Evolutionary conservation across 2,329 filamentous ascomycete genomes (phyloP).

Genomic region (Colletotrichum lentis): DNA sequence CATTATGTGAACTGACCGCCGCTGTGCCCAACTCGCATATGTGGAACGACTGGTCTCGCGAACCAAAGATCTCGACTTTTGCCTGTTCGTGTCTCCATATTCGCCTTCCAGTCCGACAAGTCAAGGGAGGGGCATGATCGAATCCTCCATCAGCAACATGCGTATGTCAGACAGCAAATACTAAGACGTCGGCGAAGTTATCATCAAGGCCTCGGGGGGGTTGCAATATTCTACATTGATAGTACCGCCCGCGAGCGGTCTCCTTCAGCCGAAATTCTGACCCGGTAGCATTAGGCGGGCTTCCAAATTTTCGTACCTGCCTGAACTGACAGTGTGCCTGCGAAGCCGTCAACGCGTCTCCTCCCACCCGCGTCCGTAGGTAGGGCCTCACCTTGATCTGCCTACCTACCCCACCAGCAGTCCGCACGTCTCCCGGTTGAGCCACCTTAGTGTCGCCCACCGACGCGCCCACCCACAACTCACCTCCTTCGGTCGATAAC

Average conservation of each 20-base stretch:
- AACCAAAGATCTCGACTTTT: no score
- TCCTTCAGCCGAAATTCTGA: background rate
- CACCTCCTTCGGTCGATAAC: background rate
- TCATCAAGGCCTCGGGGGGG: background rate
- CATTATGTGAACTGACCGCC: no score
- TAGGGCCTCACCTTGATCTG: background rate
- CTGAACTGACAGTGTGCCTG: background rate
- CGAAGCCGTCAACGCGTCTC: background rate
- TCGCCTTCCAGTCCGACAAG: no score
- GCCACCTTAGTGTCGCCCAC: background rate
- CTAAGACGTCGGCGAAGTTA: background rate
- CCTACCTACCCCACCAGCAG: background rate
- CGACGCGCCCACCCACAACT: background rate
- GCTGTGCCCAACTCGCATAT: background rate
- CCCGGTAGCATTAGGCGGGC: background rate
- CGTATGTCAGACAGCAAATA: background rate
- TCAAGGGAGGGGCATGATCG: background rate
- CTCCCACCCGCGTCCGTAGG: background rate
- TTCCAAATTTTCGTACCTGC: background rate
- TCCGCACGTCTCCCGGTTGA: background rate
- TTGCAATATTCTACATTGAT: fast-evolving
- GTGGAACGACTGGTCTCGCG: no score
- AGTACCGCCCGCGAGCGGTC: background rate
- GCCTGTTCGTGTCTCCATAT: no score
- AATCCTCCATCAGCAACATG: background rate